Evolutionary conservation across 805 yeast genomes (phyloP).

Genomic region (Candida tibetensis): DNA sequence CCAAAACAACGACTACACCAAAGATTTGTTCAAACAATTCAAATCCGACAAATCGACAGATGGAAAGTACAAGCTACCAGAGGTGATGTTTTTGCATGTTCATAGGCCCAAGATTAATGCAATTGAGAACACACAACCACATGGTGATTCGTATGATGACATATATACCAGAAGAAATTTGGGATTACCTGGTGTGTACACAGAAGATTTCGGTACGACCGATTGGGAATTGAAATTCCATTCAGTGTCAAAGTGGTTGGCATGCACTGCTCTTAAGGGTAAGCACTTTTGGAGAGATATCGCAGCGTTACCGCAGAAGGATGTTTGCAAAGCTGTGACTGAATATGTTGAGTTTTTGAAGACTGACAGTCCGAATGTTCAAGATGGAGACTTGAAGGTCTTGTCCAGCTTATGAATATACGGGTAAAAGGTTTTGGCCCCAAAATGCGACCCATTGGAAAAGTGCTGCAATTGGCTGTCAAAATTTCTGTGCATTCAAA

Average conservation of each 20-base stretch:
- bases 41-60: constrained; percentile 2
- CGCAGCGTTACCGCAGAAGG: constrained; percentile 10
- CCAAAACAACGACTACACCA: constrained; percentile 27
- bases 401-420: not conserved
- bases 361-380: constrained; percentile 14
- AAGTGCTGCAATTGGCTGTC: no score
- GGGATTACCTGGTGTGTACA: constrained; percentile 18
- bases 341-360: constrained; percentile 23
- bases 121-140: constrained; percentile 17
- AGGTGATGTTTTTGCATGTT: constrained; percentile 29
- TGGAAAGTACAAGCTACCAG: constrained; percentile 16
- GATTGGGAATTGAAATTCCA: constrained; percentile 39
- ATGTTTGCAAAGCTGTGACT: constrained; percentile 19
- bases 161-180: constrained; percentile 23
- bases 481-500: no score
- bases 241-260: constrained; percentile 29
- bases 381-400: constrained; percentile 8
- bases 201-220: constrained; percentile 12
- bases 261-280: constrained; percentile 26
- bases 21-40: constrained; percentile 20
- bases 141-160: constrained; percentile 11
- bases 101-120: constrained; percentile 35
- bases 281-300: constrained; percentile 21
- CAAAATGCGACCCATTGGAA: no score
- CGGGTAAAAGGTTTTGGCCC: no score